Evolutionary conservation across 768 basidiomycete species (phyloP).

Genomic region (Neoboletus brunneissimus): DNA sequence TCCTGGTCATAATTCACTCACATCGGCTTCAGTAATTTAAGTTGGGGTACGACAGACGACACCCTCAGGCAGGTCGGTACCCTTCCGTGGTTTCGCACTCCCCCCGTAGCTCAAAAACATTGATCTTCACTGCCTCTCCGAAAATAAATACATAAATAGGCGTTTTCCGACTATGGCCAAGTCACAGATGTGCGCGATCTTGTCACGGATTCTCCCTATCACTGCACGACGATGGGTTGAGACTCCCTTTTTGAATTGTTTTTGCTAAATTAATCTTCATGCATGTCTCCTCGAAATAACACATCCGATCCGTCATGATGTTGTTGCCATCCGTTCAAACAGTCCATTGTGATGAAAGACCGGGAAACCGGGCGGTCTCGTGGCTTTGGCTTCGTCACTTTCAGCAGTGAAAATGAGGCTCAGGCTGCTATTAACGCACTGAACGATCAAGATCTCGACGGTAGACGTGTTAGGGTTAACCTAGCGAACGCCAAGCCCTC

Average conservation of each 20-base stretch:
- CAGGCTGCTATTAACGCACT: slow-evolving; percentile 42
- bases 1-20: background rate
- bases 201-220: slow-evolving; percentile 30
- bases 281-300: slow-evolving; percentile 21
- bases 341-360: slow-evolving; percentile 43
- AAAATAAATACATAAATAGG: slow-evolving; percentile 26
- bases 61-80: slow-evolving; percentile 24
- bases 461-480: slow-evolving; percentile 54
- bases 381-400: slow-evolving; percentile 57
- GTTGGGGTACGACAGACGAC: slow-evolving; percentile 34
- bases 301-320: slow-evolving; percentile 4
- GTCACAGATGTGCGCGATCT: slow-evolving; percentile 50
- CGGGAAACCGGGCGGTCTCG: slow-evolving; percentile 57
- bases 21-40: slow-evolving; percentile 27
- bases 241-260: slow-evolving; percentile 21
- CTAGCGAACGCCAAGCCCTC: slow-evolving; percentile 30
- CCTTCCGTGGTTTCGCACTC: background rate
- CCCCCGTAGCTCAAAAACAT: slow-evolving; percentile 7
- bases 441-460: slow-evolving; percentile 54
- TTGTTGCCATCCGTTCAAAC: slow-evolving; percentile 7
- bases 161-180: slow-evolving; percentile 43
- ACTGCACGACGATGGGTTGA: slow-evolving; percentile 32
- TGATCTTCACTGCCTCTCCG: background rate
- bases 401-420: slow-evolving; percentile 33
- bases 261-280: slow-evolving; percentile 26